These are phyloP conservation scores for Cryphonectria japonica DNA, from an alignment of 2,329 filamentous ascomycete species.

Conservation along the genomic window DNA sequence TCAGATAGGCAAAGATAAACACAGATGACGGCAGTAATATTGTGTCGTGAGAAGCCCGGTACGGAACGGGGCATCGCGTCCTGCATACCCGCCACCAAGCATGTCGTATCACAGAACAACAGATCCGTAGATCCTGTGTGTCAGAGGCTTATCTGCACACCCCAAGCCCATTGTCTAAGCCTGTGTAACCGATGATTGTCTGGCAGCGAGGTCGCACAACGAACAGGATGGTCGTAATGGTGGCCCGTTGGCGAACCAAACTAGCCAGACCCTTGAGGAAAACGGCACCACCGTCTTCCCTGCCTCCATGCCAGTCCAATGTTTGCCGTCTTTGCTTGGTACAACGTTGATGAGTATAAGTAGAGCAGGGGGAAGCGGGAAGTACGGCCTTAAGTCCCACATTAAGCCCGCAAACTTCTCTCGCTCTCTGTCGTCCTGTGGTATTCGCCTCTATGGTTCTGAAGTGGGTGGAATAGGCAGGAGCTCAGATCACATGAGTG, in stretches of 20 bases:
- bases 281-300: not conserved
- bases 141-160: conserved; percentile 10
- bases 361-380: not conserved
- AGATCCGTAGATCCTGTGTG: conserved; percentile 19
- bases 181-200: conserved; percentile 20
- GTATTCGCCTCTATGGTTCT: conserved; percentile 21
- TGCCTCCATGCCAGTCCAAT: conserved; percentile 13
- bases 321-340: conserved; percentile 22
- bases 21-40: not conserved
- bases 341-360: conserved; percentile 14
- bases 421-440: not conserved
- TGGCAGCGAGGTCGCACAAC: conserved; percentile 24
- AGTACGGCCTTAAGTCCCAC: conserved; percentile 26
- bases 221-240: conserved; percentile 20
- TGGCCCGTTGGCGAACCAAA: conserved; percentile 16
- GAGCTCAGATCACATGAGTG: conserved; percentile 18
- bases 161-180: conserved; percentile 24
- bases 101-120: conserved; percentile 16
- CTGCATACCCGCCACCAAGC: conserved; percentile 21
- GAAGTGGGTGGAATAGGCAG: conserved; percentile 12
- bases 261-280: conserved; percentile 3
- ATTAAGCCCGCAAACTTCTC: not conserved
- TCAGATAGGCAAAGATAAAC: not conserved
- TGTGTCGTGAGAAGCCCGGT: not conserved
- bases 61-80: not conserved